Conservation (phyloP, 2,329 filamentous ascomycete species). For the Talaromyces sp. region DNA sequence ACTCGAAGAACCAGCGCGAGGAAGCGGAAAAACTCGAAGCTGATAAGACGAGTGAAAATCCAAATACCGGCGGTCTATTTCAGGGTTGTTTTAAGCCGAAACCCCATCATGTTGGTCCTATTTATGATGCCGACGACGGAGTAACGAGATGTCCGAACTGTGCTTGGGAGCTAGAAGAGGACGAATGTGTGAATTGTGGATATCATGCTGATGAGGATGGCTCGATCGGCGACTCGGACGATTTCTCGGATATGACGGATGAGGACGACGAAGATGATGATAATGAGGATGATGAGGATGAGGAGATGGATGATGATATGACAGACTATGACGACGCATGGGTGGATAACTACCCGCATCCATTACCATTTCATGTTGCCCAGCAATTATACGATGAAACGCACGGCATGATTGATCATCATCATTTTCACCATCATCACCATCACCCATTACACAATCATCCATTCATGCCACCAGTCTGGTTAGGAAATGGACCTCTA, state of each 20-base stretch:
- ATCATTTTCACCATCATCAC: slow-evolving; percentile 10
- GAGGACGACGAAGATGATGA: slow-evolving; percentile 33
- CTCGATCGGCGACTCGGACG: slow-evolving; percentile 33
- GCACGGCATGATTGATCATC: slow-evolving; percentile 7
- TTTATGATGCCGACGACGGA: slow-evolving; percentile 58
- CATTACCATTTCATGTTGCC: slow-evolving; percentile 18
- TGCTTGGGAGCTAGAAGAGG: slow-evolving; percentile 59
- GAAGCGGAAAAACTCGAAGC: slow-evolving; percentile 58
- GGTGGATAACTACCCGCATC: slow-evolving; percentile 4
- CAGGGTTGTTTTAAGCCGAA: slow-evolving; percentile 54
- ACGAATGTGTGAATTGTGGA: slow-evolving; percentile 53
- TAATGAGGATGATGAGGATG: slow-evolving; percentile 29
- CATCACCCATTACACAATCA: slow-evolving; percentile 4
- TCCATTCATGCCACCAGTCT: slow-evolving; percentile 1
- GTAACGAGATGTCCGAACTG: slow-evolving; percentile 62
- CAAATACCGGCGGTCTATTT: slow-evolving; percentile 57
- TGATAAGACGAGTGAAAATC: slow-evolving; percentile 55
- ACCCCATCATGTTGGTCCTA: slow-evolving; percentile 34
- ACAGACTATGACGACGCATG: slow-evolving; percentile 2
- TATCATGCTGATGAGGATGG: slow-evolving; percentile 48
- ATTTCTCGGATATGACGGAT: slow-evolving; percentile 42
- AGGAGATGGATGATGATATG: slow-evolving; percentile 19
- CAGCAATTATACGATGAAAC: slow-evolving; percentile 18
- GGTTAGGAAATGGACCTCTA: background rate
- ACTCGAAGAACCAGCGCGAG: slow-evolving; percentile 55